Conservation (phyloP, 768 basidiomycete genomes). For the Suillus hirtellus region DNA sequence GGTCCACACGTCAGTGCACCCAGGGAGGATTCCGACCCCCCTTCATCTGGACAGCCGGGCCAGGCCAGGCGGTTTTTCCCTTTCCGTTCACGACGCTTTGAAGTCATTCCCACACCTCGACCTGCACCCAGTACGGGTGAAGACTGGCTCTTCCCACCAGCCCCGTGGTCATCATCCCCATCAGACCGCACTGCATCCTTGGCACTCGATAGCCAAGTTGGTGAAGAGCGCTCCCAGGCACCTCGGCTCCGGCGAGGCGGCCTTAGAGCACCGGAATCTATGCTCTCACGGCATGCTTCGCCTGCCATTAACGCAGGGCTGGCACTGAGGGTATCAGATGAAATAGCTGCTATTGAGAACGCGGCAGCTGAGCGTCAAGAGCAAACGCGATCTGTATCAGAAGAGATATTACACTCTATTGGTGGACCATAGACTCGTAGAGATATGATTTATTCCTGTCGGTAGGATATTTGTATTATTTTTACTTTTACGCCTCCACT, state of each 20-base stretch:
- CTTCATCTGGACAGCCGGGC: slow-evolving; percentile 19
- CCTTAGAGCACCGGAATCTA: slow-evolving; percentile 61
- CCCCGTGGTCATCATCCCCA: slow-evolving; percentile 21
- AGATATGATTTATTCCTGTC: slow-evolving; percentile 13
- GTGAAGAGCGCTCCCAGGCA: slow-evolving; percentile 36
- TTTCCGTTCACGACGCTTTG: slow-evolving; percentile 47
- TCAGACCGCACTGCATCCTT: slow-evolving; percentile 20
- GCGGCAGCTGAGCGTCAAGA: slow-evolving; percentile 3
- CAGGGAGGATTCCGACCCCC: slow-evolving; percentile 4
- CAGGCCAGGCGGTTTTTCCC: slow-evolving; percentile 59
- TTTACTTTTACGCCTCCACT: slow-evolving; percentile 2
- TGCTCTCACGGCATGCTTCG: slow-evolving; percentile 50
- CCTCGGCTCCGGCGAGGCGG: slow-evolving; percentile 71
- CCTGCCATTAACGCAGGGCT: slow-evolving; percentile 23
- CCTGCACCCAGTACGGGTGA: slow-evolving; percentile 30
- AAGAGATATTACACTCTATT: slow-evolving; percentile 20
- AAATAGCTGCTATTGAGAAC: slow-evolving; percentile 15
- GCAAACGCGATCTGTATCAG: slow-evolving; percentile 16
- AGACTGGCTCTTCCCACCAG: slow-evolving; percentile 35
- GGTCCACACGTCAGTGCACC: slow-evolving; percentile 11
- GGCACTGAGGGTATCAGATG: slow-evolving; percentile 6
- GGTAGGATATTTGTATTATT: slow-evolving; percentile 11
- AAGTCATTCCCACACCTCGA: slow-evolving; percentile 35
- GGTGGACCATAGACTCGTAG: slow-evolving; percentile 15
- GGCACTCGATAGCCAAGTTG: slow-evolving; percentile 30